Evolutionary conservation across 495 filamentous ascomycete species (phyloP).

Genomic region (Letharia columbiana): DNA sequence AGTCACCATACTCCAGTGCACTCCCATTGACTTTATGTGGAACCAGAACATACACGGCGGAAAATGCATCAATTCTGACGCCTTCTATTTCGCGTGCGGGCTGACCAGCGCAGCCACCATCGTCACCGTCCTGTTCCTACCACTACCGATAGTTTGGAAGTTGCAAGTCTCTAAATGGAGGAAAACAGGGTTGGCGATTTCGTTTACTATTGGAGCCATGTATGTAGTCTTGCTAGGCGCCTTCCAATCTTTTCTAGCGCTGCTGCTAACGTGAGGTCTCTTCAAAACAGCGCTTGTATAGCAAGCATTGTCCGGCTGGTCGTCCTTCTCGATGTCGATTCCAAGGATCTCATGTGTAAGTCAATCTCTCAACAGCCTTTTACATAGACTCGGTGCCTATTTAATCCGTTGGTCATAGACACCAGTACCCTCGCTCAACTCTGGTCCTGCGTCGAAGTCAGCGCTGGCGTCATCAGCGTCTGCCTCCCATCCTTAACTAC

Average conservation of each 20-base stretch:
- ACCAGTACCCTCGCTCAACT: background rate
- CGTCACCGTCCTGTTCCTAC: conserved; percentile 6
- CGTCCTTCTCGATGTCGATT: background rate
- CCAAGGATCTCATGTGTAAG: background rate
- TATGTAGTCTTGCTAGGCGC: background rate
- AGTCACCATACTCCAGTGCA: conserved; percentile 14
- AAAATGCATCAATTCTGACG: conserved; percentile 8
- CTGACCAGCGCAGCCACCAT: conserved; percentile 4
- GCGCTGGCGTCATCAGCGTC: conserved; percentile 4
- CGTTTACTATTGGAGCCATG: background rate
- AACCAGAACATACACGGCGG: background rate
- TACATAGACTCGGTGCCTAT: background rate
- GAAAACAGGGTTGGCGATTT: conserved; percentile 3
- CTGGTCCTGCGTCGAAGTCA: conserved; percentile 9
- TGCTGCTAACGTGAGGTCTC: background rate
- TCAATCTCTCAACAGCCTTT: background rate
- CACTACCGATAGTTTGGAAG: conserved; percentile 13
- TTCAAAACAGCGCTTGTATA: background rate
- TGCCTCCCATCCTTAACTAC: conserved; percentile 7
- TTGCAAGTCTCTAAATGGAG: conserved; percentile 10
- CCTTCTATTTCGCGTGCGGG: conserved; percentile 7
- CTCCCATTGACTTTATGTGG: conserved; percentile 10
- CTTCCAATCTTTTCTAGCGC: background rate
- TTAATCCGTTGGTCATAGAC: background rate
- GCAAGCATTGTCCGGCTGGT: background rate